A percentile compares a stretch with the other conserved stretches of the same genome.
phyloP scores from a whole-genome alignment of 805 yeast genomes.

The Candida cerambycidarum region DNA sequence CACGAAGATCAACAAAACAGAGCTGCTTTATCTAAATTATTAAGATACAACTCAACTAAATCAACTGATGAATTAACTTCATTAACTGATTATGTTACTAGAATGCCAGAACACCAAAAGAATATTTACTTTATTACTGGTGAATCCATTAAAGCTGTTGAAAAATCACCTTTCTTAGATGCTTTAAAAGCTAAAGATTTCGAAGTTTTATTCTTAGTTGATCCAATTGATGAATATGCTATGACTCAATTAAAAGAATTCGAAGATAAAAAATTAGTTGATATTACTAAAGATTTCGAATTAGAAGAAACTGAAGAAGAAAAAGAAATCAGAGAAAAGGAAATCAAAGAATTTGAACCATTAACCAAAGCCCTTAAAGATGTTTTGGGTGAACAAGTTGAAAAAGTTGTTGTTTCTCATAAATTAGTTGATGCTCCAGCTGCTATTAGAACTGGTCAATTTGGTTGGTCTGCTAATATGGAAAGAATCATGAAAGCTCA shows the following conservation, averaged over 20 bases:
- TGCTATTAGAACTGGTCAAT: slow-evolving; percentile 99
- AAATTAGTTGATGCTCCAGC: slow-evolving; percentile 98
- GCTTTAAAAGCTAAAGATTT: slow-evolving; percentile 98
- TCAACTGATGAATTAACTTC: slow-evolving; percentile 93
- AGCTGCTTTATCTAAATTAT: slow-evolving; percentile 87
- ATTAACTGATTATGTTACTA: slow-evolving; percentile 93
- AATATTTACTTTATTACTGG: slow-evolving; percentile 99
- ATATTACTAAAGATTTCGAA: slow-evolving; percentile 98
- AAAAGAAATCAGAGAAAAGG: slow-evolving; percentile 91
- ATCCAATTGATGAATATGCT: slow-evolving; percentile 99
- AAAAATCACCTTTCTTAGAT: slow-evolving; percentile 98
- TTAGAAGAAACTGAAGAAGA: slow-evolving; percentile 98
- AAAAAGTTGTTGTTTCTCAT: slow-evolving; percentile 98
- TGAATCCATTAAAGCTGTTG: slow-evolving; percentile 96
- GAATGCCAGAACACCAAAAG: slow-evolving; percentile 99
- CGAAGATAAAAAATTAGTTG: slow-evolving; percentile 98
- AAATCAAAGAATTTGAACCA: slow-evolving; percentile 86
- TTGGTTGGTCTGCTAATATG: slow-evolving; percentile 99
- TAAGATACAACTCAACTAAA: slow-evolving; percentile 97
- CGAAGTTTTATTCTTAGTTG: slow-evolving; percentile 96
- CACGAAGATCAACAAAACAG: slow-evolving; percentile 99
- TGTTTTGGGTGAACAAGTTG: slow-evolving; percentile 96
- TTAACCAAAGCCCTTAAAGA: slow-evolving; percentile 96
- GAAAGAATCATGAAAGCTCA: slow-evolving; percentile 99
- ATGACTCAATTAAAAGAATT: slow-evolving; percentile 99